Percentiles rank a stretch among this genome's conserved stretches.
These are phyloP conservation scores for Hydrangea macrophylla DNA, from an alignment of 148 eudicot genomes.

Conservation along the genomic window DNA sequence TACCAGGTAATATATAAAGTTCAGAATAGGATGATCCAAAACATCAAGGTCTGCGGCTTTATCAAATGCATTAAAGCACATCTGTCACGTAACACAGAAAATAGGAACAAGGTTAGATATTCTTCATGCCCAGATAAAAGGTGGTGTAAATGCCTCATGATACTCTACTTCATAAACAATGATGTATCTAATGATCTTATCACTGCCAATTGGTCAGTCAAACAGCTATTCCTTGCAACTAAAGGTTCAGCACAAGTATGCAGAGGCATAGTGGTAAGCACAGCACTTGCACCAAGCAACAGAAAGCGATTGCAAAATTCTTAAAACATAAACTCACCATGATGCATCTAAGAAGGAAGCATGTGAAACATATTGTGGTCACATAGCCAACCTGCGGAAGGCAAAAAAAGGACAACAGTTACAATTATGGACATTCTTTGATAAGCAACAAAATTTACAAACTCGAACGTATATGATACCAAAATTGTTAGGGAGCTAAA, in stretches of 20 bases:
- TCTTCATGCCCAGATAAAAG: background rate
- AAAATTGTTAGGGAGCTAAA: background rate
- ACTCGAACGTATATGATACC: background rate
- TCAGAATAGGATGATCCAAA: constrained; percentile 77
- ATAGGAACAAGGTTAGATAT: background rate
- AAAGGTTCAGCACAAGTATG: background rate
- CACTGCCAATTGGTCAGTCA: background rate
- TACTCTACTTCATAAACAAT: background rate
- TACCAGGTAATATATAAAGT: constrained; percentile 78
- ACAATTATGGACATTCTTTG: too few species aligned
- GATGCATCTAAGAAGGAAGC: constrained; percentile 85
- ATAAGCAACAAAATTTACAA: constrained; percentile 5
- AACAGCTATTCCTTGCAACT: background rate
- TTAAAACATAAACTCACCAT: constrained; percentile 63
- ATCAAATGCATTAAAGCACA: constrained; percentile 92
- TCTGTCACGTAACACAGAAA: constrained; percentile 39
- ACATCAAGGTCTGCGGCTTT: constrained; percentile 79
- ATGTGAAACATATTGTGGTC: constrained; percentile 83
- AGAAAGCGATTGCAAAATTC: background rate
- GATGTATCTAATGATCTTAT: background rate
- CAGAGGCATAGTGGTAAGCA: background rate
- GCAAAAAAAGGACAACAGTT: constrained; percentile 14
- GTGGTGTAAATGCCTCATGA: background rate
- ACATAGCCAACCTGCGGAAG: constrained; percentile 76
- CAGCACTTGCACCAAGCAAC: background rate